A percentile compares a stretch with the other conserved stretches of the same genome.
Conservation (phyloP, 169 alveolate species). For the Eimeria praecox region DNA sequence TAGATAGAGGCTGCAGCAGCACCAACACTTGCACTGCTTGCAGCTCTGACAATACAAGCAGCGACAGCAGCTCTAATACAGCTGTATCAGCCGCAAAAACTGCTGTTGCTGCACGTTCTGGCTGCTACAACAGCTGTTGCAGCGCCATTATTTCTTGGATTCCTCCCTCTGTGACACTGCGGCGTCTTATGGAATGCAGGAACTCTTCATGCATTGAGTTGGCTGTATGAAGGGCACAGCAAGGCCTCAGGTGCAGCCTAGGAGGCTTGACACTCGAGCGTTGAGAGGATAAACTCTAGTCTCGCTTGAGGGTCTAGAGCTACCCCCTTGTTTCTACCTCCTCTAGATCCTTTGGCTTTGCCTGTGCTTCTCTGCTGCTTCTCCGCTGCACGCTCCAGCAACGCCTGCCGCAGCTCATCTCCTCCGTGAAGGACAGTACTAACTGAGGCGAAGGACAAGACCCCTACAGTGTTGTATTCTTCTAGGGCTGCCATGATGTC, state of each 20-base stretch:
- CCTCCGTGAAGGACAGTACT: constrained; percentile 25
- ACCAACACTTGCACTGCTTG: neutral
- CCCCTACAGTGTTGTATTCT: neutral
- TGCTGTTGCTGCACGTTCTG: no score
- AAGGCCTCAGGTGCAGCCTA: neutral
- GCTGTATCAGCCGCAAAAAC: neutral
- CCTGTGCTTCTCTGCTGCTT: constrained; percentile 11
- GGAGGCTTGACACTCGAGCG: neutral
- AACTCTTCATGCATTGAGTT: no score
- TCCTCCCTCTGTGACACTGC: neutral
- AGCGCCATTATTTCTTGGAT: neutral
- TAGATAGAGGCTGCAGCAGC: neutral
- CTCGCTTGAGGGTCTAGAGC: constrained; percentile 9
- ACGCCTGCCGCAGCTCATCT: constrained; percentile 47
- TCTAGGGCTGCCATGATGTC: neutral
- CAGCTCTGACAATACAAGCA: neutral
- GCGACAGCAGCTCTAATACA: neutral
- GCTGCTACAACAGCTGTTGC: neutral
- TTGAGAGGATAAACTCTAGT: constrained; percentile 15
- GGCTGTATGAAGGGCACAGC: neutral
- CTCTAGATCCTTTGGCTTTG: neutral
- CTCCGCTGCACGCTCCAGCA: constrained; percentile 33
- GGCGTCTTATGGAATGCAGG: no score
- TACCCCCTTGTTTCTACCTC: neutral
- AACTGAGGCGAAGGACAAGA: constrained; percentile 17